phyloP scores from a whole-genome alignment of 345 rosid species.

The Sisymbrium altissimum region DNA sequence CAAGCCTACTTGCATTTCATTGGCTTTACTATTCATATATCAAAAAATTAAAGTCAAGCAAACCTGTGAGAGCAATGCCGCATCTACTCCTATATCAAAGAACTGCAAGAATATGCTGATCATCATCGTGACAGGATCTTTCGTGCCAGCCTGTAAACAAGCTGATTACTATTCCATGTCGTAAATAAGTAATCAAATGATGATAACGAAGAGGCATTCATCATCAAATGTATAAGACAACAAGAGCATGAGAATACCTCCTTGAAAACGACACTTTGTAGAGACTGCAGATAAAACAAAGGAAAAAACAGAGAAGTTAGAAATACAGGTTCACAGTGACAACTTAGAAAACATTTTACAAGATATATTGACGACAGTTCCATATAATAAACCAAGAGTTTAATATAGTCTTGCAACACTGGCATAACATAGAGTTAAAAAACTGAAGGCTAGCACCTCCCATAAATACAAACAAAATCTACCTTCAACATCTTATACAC shows the following conservation, averaged over 20 bases:
- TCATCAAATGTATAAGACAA: not conserved
- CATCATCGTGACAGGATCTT: constrained; percentile 94
- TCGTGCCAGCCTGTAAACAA: constrained; percentile 82
- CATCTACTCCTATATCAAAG: constrained; percentile 95
- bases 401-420: not conserved
- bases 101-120: constrained; percentile 89
- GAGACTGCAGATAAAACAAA: constrained; percentile 65
- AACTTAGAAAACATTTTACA: not conserved
- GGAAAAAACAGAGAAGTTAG: constrained; percentile 23
- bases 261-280: constrained; percentile 97
- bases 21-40: not conserved
- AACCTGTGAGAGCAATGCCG: constrained; percentile 88
- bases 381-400: constrained; percentile 3
- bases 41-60: constrained; percentile 3
- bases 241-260: constrained; percentile 52
- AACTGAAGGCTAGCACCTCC: not conserved
- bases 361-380: not conserved
- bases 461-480: constrained; percentile 19
- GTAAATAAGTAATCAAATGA: not conserved
- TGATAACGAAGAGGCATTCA: not conserved
- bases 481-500: constrained; percentile 99
- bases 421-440: not conserved
- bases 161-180: constrained; percentile 16
- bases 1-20: not conserved
- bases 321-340: not conserved